These are phyloP conservation scores for Colletotrichum truncatum DNA, from an alignment of 2,329 filamentous ascomycete species.

Conservation along the genomic window DNA sequence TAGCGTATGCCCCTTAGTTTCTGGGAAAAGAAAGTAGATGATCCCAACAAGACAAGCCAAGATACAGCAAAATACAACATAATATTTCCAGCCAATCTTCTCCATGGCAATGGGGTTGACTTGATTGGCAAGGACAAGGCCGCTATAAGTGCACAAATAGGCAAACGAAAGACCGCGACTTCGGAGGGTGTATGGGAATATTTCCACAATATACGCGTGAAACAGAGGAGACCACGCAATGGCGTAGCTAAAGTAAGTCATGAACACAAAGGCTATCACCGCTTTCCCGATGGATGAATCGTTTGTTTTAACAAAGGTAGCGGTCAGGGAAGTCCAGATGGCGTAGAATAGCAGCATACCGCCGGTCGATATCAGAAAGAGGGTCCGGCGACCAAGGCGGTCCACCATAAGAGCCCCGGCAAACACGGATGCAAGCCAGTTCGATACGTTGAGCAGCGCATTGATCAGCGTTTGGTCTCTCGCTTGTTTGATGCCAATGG, in stretches of 20 bases:
- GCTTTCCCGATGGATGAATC: conserved; percentile 22
- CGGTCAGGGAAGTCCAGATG: conserved; percentile 46
- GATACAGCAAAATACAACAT: conserved; percentile 48
- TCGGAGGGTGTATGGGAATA: conserved; percentile 36
- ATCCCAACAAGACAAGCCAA: conserved; percentile 40
- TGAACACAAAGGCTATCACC: conserved; percentile 47
- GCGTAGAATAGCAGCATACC: conserved; percentile 47
- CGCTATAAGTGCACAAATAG: conserved; percentile 14
- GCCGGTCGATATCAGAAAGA: conserved; percentile 41
- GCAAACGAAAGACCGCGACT: conserved; percentile 17
- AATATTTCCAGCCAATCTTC: conserved; percentile 50
- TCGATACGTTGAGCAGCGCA: conserved; percentile 37
- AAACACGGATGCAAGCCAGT: conserved; percentile 16
- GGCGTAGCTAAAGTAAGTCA: conserved; percentile 47
- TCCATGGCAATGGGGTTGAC: conserved; percentile 51
- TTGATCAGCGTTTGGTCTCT: conserved; percentile 51
- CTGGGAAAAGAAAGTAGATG: conserved; percentile 48
- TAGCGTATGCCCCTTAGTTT: conserved; percentile 39
- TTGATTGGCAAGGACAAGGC: conserved; percentile 46
- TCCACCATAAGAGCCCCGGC: conserved; percentile 37
- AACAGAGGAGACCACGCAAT: conserved; percentile 46
- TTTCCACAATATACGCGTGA: conserved; percentile 39
- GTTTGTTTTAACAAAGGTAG: conserved; percentile 24
- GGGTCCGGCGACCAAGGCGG: conserved; percentile 39
- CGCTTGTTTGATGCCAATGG: conserved; percentile 39